phyloP scores from a whole-genome alignment of 2,329 filamentous ascomycete species.

The Talaromyces sp. region DNA sequence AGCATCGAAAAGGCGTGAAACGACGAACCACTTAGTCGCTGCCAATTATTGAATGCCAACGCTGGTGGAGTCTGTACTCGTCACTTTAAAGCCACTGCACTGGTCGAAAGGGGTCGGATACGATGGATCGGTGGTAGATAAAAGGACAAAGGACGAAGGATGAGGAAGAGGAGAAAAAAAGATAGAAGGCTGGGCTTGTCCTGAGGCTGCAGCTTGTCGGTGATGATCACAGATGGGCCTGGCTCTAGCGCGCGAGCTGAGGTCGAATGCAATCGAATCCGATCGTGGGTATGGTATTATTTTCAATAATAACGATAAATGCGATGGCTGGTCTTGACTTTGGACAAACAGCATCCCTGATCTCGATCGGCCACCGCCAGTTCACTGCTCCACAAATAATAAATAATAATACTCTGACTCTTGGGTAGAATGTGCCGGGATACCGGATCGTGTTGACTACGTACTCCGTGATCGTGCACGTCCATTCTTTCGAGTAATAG shows the following conservation, averaged over 20 bases:
- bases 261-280: slow-evolving; percentile 6
- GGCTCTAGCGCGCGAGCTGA: background rate
- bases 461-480: no score
- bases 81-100: background rate
- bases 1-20: slow-evolving; percentile 8
- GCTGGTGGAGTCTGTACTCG: background rate
- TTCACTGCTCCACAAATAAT: background rate
- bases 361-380: background rate
- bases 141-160: background rate
- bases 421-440: no score
- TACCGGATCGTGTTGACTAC: no score
- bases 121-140: no score
- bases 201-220: background rate
- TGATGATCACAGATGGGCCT: slow-evolving; percentile 4
- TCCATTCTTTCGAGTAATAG: no score
- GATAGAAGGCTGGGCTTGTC: background rate
- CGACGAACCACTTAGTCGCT: background rate
- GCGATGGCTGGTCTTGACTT: background rate
- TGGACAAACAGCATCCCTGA: no score
- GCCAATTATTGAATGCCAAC: background rate
- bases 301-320: background rate
- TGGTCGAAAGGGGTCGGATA: background rate
- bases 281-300: background rate
- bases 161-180: background rate
- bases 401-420: no score